Percentiles rank a stretch among this genome's conserved stretches.
These are phyloP conservation scores for Leccinum obscurum DNA, from an alignment of 768 basidiomycete genomes.

Conservation along the genomic window DNA sequence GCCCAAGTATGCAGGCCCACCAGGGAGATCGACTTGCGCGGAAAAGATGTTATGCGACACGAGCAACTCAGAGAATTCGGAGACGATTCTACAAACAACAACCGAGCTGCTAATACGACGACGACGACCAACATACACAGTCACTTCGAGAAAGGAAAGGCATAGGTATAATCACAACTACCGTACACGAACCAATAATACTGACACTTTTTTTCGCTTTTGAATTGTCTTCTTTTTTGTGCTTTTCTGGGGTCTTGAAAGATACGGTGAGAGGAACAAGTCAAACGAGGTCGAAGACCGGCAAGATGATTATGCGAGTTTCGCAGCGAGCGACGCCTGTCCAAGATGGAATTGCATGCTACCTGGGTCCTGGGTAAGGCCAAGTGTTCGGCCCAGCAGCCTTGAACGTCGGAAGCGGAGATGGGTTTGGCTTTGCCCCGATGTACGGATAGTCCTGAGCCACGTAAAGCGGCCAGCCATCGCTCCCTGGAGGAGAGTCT, in stretches of 20 bases:
- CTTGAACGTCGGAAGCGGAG: not conserved
- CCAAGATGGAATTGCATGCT: not conserved
- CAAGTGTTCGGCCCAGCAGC: not conserved
- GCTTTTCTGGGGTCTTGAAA: no score
- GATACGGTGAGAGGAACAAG: no score
- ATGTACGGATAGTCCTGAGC: not conserved
- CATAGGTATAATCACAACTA: not conserved
- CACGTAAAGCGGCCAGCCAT: not conserved
- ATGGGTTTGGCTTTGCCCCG: not conserved
- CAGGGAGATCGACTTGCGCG: not conserved
- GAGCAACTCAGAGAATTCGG: not conserved
- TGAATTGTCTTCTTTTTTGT: not conserved
- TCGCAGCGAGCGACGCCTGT: not conserved
- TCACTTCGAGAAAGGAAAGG: not conserved
- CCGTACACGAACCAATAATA: not conserved
- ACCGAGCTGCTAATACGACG: not conserved
- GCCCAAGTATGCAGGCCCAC: no score
- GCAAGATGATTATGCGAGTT: not conserved
- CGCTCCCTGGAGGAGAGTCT: not conserved
- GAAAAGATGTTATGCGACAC: not conserved
- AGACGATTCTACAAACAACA: not conserved
- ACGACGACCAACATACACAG: not conserved
- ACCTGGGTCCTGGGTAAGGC: not conserved
- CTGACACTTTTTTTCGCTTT: not conserved
- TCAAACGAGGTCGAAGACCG: not conserved